phyloP scores from a whole-genome alignment of 225 moss, liverwort and hornwort genomes.

The Sphagnum contortum region DNA sequence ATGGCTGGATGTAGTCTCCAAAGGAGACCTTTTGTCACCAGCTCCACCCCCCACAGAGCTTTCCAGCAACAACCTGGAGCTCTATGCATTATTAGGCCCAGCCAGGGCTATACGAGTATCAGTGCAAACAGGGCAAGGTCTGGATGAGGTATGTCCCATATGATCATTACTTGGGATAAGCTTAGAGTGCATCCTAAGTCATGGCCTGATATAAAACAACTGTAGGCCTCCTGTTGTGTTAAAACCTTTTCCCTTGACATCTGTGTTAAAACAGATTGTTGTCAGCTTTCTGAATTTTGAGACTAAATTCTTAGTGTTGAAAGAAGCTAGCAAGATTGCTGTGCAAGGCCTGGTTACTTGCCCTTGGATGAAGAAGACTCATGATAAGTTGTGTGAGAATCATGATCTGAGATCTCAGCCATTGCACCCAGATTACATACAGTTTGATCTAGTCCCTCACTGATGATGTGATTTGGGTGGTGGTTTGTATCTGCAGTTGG shows the following conservation, averaged over 20 bases:
- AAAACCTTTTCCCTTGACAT: background rate
- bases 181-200: background rate
- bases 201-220: too few species aligned
- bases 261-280: background rate
- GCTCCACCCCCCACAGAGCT: slow-evolving; percentile 16
- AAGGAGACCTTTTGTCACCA: slow-evolving; percentile 69
- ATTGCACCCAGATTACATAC: background rate
- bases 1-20: slow-evolving; percentile 93
- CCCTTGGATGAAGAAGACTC: too few species aligned
- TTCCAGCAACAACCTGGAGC: slow-evolving; percentile 24
- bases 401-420: too few species aligned
- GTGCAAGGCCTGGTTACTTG: too few species aligned
- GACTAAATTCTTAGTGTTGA: too few species aligned
- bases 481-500: slow-evolving; percentile 45
- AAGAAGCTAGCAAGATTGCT: too few species aligned
- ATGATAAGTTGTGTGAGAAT: too few species aligned
- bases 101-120: slow-evolving; percentile 71
- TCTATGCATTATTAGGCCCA: slow-evolving; percentile 58
- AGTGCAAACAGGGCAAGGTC: slow-evolving; percentile 67
- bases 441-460: background rate
- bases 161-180: background rate
- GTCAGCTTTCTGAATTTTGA: too few species aligned
- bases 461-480: background rate
- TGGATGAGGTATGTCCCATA: slow-evolving; percentile 52
- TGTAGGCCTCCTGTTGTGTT: background rate